Base-by-base conservation (phyloP, 257 asterid genomes). In the Rauvolfia tetraphylla region DNA sequence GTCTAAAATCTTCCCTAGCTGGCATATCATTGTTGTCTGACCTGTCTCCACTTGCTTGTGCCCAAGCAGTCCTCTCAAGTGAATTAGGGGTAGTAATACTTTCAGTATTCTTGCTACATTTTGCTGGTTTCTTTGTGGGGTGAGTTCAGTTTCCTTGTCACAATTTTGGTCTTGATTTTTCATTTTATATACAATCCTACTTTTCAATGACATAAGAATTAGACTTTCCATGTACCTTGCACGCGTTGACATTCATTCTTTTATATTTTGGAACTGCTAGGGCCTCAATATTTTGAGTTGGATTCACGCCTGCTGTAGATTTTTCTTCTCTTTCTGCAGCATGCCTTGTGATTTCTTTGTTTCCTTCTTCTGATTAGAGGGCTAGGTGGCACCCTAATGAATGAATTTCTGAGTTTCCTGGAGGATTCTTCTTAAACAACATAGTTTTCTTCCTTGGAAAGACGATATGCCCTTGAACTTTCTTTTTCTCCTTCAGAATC, bases 61-160 rank as follows among this genome's bases (percentile, higher is more conserved):
- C 73, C 72, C 81, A 80, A 86, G 86, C 87, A 79, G 53, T 91
- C 46, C 79, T 92, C 79, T 79, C 90, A 54, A 82, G 90, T 81
- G 93, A 90, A 82, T 56, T 89, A 81, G 96, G 97, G 65, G 79
- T 62, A 59, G 80, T 88, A 11, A 82, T 90, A 63, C 88, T 92
- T 84, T 85, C 96, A 15, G 97, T 93, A 63, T 36, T 93, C 7
- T 71, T 90, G 87, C 86, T 93, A 71, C 98, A 93, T 83, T 84
- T 84, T 68, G 90, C 96, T 34, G 98, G 97, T 58, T 93, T 93
- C 82, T 85, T 92, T 66, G 91, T 93, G 49, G 98, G 98, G 97
- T 93, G 89, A 72, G 65, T 77, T 73, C 53, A 72, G 12, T 63
- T 29, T 59, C 75, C 39, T 23, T 34, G 12, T 20, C 23, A 22